phyloP scores from a whole-genome alignment of 495 filamentous ascomycete species.

The Annulohypoxylon bovei region DNA sequence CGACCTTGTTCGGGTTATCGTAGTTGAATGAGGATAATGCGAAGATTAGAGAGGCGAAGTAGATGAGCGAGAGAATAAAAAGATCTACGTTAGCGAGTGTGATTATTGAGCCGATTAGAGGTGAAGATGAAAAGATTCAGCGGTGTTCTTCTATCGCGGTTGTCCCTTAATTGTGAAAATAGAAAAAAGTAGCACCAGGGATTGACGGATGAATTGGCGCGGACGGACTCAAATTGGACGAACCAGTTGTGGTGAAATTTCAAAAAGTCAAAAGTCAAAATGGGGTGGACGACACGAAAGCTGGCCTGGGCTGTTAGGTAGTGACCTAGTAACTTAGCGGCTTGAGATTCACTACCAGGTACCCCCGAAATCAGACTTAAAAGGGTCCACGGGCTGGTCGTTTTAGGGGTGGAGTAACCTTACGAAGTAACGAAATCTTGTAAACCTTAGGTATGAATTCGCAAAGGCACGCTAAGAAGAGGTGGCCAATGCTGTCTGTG shows the following conservation, averaged over 20 bases:
- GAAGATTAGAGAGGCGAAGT: slow-evolving; percentile 14
- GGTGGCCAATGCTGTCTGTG: slow-evolving; percentile 7
- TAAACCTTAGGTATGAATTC: not conserved
- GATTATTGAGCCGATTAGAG: slow-evolving; percentile 11
- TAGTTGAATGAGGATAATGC: slow-evolving; percentile 10
- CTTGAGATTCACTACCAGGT: slow-evolving; percentile 15
- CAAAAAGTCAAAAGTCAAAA: slow-evolving; percentile 38
- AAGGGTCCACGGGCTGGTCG: slow-evolving; percentile 14
- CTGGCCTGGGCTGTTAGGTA: slow-evolving; percentile 10
- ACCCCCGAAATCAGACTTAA: slow-evolving; percentile 7
- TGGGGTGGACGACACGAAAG: slow-evolving; percentile 38
- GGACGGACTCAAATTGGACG: slow-evolving; percentile 30
- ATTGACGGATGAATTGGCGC: slow-evolving; percentile 39
- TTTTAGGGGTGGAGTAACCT: slow-evolving; percentile 27
- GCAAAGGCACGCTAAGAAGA: not conserved
- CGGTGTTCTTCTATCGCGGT: slow-evolving; percentile 24
- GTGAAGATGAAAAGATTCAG: slow-evolving; percentile 8
- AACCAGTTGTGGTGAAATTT: slow-evolving; percentile 38
- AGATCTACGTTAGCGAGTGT: slow-evolving; percentile 34
- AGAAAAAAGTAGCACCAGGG: slow-evolving; percentile 27
- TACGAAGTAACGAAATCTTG: not conserved
- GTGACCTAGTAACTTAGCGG: not conserved
- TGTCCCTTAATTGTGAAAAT: slow-evolving; percentile 22
- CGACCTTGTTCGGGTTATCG: slow-evolving; percentile 22
- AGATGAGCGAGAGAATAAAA: not conserved